Evolutionary conservation across 2,329 filamentous ascomycete species (phyloP).

Genomic region (Allantophomopsis lycopodina): DNA sequence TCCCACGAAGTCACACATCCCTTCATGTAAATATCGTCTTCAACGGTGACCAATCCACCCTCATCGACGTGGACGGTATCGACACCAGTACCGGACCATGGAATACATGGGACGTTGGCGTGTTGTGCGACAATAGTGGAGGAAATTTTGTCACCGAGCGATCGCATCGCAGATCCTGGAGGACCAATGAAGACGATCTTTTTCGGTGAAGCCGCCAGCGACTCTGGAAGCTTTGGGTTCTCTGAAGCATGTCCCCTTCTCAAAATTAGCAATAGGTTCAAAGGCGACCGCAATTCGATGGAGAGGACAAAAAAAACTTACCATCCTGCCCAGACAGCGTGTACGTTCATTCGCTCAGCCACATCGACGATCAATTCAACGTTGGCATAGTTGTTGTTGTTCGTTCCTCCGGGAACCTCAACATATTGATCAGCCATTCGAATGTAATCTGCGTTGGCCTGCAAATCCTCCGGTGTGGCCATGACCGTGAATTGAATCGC

Average conservation of each 20-base stretch:
- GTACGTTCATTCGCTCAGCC: slow-evolving; percentile 95
- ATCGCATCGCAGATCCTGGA: slow-evolving; percentile 96
- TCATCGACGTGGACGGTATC: slow-evolving; percentile 66
- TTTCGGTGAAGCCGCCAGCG: slow-evolving; percentile 86
- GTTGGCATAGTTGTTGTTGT: slow-evolving; percentile 99
- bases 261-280: slow-evolving; percentile 5
- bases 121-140: slow-evolving; percentile 99
- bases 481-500: slow-evolving; percentile 99
- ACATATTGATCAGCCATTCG: slow-evolving; percentile 99
- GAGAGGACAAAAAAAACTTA: slow-evolving; percentile 28
- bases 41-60: slow-evolving; percentile 82
- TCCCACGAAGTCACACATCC: slow-evolving; percentile 84
- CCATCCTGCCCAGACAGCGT: slow-evolving; percentile 99
- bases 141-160: slow-evolving; percentile 97
- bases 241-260: slow-evolving; percentile 90
- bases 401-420: slow-evolving; percentile 94
- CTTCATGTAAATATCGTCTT: slow-evolving; percentile 72
- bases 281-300: neutral
- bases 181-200: slow-evolving; percentile 99
- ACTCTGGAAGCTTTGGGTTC: slow-evolving; percentile 95
- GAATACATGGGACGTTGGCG: slow-evolving; percentile 89
- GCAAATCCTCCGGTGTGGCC: slow-evolving; percentile 95
- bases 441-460: slow-evolving; percentile 98
- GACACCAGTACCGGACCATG: slow-evolving; percentile 96
- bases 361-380: slow-evolving; percentile 98